Evolutionary conservation across 805 yeast genomes (phyloP), one percentile per base, ranked within the genome.

Genomic region (Candida peoriensis): DNA sequence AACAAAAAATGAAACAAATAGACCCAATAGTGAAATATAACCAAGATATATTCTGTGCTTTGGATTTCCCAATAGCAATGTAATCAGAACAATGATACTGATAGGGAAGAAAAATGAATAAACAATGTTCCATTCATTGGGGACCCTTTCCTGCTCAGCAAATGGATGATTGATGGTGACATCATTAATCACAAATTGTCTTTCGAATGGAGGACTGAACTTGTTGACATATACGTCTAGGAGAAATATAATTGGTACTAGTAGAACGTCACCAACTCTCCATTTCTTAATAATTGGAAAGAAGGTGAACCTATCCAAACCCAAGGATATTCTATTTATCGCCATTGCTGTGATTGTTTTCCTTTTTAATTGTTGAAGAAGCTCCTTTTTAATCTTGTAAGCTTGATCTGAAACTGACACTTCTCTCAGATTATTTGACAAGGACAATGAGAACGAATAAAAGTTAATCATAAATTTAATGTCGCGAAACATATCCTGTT

Each of bases 131-230:
- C 64, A 56, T n/a, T 58, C 43, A 25, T 62, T 74, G 8, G 80
- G 65, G 3, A 90, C 94, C 17, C 84, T 68, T 58, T 90, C 95
- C 13, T 63, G 68, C 31, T 73, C 76, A 0, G 95, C 82, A 55
- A 72, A 78, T 2, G 97, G 96, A 57, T 86, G 95, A 33, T 79
- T 76, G 25, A 90, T 74, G 0, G 90, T 73, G 27, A 78, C 55
- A 61, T 90, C 96, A 52, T 78, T 77, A 36, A 89, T 60, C 33
- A 65, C 71, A 54, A 90, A 90, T 49, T 81, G 86, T 49, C 96
- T 70, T 54, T 85, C 76, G 54, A 82, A 83, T 2, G 96, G 96
- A 23, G 63, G 51, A 10, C 55, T 54, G 24, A 52, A 51, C 20
- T 50, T 42, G 28, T 58, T 57, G 8, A 61, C 56, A 6, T 63